Base-by-base conservation (phyloP, 2,329 filamentous ascomycete species). In the Fusarium torulosum region DNA sequence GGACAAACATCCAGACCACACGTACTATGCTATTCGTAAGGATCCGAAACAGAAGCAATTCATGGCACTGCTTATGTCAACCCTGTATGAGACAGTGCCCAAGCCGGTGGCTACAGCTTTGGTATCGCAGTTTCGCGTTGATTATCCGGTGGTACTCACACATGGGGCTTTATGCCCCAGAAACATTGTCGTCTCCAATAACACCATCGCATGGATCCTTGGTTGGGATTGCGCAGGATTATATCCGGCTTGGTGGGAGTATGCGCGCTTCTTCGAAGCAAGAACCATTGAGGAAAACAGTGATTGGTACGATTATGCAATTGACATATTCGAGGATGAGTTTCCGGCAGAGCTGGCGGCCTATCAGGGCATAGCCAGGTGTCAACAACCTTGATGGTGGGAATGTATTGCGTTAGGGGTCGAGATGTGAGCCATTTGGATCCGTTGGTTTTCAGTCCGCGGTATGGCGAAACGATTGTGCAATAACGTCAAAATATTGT, bases 191-290 rank as follows among this genome's bases (percentile, higher is more conserved):
- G 69, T 77, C 10, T 50, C 66, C 1, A 63, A 74, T 11, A 59
- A 51, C 19, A 57, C 56, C 21, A 71, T 78, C 35, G 57, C 59
- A 10, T 67, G 65, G 49, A 70, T 78, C 40, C 49, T 73, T 8
- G 74, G 75, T 15, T 78, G 75, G 76, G 74, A 76, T 44, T 75
- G 65, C 29, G 73, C 75, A 6, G 76, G 76, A 19, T 71, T 68
- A 61, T 78, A 77, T 59, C 76, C 76, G 2, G 66, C 65, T 17
- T 78, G 76, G 76, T 77, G 76, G 76, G 75, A 78, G 9, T 78
- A 77, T 44, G 75, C 67, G 55, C 76, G 76, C 42, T 78, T 78
- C 53, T 77, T 77, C 37, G 76, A 78, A 50, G 69, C 75, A 8
- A 65, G 63, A 19, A 76, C 75, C 33, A n/a, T 53, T 2, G 41